Percentiles rank a stretch among this genome's conserved stretches.
These are phyloP conservation scores for Tanacetum coccineum DNA, from an alignment of 129 eudicot species.

Conservation along the genomic window DNA sequence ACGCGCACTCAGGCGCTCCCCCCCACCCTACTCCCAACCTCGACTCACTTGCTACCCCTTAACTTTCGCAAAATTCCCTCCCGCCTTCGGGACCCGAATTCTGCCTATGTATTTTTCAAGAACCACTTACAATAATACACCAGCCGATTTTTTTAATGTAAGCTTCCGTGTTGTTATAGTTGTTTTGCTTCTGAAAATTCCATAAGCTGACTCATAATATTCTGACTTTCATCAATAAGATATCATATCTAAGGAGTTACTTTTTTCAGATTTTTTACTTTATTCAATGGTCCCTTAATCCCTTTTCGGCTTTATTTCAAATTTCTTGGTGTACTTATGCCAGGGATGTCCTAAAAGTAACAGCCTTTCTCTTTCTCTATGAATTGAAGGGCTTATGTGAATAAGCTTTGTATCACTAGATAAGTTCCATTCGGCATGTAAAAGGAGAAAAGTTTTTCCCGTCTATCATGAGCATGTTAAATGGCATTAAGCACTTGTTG, in stretches of 20 bases:
- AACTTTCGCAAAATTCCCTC: too few relatives aligned
- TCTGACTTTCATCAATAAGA: slow-evolving; percentile 8
- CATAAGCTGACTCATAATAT: slow-evolving; percentile 1
- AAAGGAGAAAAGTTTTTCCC: slow-evolving; percentile 14
- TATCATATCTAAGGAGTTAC: not conserved
- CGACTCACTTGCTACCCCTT: too few relatives aligned
- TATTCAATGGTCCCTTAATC: slow-evolving; percentile 4
- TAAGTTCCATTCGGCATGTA: slow-evolving; percentile 1
- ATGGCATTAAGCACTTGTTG: slow-evolving; percentile 22
- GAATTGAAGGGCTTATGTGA: not conserved
- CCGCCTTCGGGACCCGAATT: too few relatives aligned
- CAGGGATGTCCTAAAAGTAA: slow-evolving; percentile 20
- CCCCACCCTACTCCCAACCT: too few relatives aligned
- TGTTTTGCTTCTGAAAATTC: not conserved
- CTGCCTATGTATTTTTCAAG: slow-evolving; percentile 15
- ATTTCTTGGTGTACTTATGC: slow-evolving; percentile 13
- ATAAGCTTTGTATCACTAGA: slow-evolving; percentile 7
- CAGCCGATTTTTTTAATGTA: slow-evolving; percentile 21
- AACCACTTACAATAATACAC: not conserved
- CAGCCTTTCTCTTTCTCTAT: slow-evolving; percentile 1
- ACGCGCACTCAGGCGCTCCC: too few relatives aligned
- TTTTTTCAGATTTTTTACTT: slow-evolving; percentile 2
- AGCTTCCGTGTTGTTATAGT: not conserved
- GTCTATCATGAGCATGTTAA: slow-evolving; percentile 14
- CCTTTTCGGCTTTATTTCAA: slow-evolving; percentile 18